Conservation (phyloP, 495 filamentous ascomycete genomes). For the Wilcoxina mikolae region DNA sequence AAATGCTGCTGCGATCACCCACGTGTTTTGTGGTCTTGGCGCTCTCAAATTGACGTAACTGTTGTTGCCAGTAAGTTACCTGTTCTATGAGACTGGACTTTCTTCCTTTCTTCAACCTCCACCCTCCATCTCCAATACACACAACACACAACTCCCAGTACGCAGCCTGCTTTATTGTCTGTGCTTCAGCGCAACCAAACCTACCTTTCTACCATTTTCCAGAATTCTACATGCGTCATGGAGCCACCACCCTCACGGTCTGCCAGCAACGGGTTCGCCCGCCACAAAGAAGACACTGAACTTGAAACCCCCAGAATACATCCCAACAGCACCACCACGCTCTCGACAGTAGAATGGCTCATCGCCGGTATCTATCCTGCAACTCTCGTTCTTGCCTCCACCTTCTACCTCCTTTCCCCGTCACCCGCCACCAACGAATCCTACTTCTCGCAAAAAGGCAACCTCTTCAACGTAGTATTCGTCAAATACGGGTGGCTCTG, state of each 20-base stretch:
- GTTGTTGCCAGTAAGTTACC: no score
- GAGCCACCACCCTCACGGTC: background rate
- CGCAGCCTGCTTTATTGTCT: no score
- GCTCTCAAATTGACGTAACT: no score
- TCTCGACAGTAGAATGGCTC: slow-evolving; percentile 44
- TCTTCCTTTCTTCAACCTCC: no score
- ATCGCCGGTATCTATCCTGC: slow-evolving; percentile 55
- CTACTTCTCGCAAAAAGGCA: slow-evolving; percentile 86
- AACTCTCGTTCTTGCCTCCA: slow-evolving; percentile 61
- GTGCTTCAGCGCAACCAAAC: no score
- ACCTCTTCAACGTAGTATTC: slow-evolving; percentile 79
- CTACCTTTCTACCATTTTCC: no score
- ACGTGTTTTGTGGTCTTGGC: no score
- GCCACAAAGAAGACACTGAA: background rate
- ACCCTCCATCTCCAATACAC: no score
- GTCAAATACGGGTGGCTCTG: slow-evolving; percentile 94
- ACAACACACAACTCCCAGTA: no score
- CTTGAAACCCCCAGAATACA: background rate
- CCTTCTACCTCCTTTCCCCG: slow-evolving; percentile 67
- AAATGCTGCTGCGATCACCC: no score
- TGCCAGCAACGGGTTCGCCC: background rate
- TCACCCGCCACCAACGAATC: slow-evolving; percentile 45
- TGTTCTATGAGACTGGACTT: no score
- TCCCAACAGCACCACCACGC: slow-evolving; percentile 7
- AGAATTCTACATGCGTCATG: slow-evolving; percentile 1